These are phyloP conservation scores for Saturnispora quitensis DNA, from an alignment of 805 yeast species.

Conservation along the genomic window DNA sequence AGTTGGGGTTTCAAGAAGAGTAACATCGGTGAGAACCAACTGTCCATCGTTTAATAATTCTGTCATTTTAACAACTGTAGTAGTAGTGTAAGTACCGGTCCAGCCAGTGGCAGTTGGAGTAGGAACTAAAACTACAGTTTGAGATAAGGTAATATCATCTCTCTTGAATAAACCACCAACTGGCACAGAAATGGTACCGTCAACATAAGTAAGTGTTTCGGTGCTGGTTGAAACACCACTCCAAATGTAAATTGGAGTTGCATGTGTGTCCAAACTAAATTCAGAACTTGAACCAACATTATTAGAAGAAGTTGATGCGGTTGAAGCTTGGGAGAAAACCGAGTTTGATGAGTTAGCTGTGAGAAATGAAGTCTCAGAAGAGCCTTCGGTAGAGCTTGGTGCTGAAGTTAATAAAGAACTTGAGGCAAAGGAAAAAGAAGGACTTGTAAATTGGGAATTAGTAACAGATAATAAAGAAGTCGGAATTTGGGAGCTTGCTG, in stretches of 20 bases:
- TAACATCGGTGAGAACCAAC: background rate
- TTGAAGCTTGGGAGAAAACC: background rate
- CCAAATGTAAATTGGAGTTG: constrained; percentile 2
- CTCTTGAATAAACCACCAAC: constrained; percentile 4
- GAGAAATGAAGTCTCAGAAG: too few relatives aligned
- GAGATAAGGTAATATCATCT: constrained; percentile 1
- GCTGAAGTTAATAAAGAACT: background rate
- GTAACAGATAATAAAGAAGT: background rate
- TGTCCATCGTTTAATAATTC: constrained; percentile 1
- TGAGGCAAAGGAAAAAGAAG: background rate
- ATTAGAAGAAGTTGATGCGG: background rate
- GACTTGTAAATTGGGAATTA: background rate
- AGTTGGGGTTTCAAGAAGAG: constrained; percentile 1
- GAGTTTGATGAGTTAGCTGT: background rate
- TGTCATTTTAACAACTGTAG: constrained; percentile 1
- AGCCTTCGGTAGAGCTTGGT: background rate
- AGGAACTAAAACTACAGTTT: constrained; percentile 4
- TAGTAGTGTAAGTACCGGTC: background rate
- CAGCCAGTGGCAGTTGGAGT: constrained; percentile 1
- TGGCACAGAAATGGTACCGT: constrained; percentile 1
- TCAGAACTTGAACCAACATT: background rate
- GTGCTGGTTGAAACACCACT: background rate
- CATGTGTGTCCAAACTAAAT: background rate
- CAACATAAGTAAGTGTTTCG: background rate
- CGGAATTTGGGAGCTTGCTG: background rate